Base-by-base conservation (phyloP, 2,329 filamentous ascomycete genomes). In the Elsinoe ampelina region DNA sequence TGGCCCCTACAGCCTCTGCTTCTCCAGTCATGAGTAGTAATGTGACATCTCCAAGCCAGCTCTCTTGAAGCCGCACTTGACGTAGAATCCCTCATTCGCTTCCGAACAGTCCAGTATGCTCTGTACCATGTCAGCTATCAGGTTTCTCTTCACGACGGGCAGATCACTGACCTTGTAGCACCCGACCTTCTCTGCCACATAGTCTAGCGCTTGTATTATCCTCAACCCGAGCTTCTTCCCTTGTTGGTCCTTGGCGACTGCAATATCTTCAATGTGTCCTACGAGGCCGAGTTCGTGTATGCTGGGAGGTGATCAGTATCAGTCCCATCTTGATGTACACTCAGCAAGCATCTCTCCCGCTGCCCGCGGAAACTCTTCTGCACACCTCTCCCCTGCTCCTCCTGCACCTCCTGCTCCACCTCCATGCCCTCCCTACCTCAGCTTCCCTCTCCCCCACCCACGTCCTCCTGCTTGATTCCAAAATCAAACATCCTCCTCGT, bases 231-330 rank as follows among this genome's bases (percentile, higher is more conserved):
- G 79, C 75, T 95, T 96, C 82, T 97, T 96, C 64, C 93, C 93
- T 73, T 97, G 93, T 75, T 97, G 90, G 66, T 95, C 88, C 74
- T 91, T 90, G 62, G 88, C 84, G 36, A 98, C 91, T 15, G 92
- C 91, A 70, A 98, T 96, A 70, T 98, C 93, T 72, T 97, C 93
- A 72, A 97, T 96, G 73, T 97, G 93, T 11, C 92, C 93, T 22
- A 96, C 92, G 19, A 85, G 75, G 52, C 88, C 88, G 43, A 93
- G 80, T 64, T 81, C 82, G 71, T 92, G 88, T 64, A 93, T 91
- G 70, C 70, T 72, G 58, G 32, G 20, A 30, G 6, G 52, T 19
- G 42, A 54, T 51, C 54, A 52, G 45, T 19, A 8, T 22, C 22
- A 22, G 22, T 22, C 10, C 43, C 52, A 38, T 17, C 20, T 22